These are phyloP conservation scores for Diaporthe sp. DNA, from an alignment of 2,329 filamentous ascomycete species.

Conservation along the genomic window DNA sequence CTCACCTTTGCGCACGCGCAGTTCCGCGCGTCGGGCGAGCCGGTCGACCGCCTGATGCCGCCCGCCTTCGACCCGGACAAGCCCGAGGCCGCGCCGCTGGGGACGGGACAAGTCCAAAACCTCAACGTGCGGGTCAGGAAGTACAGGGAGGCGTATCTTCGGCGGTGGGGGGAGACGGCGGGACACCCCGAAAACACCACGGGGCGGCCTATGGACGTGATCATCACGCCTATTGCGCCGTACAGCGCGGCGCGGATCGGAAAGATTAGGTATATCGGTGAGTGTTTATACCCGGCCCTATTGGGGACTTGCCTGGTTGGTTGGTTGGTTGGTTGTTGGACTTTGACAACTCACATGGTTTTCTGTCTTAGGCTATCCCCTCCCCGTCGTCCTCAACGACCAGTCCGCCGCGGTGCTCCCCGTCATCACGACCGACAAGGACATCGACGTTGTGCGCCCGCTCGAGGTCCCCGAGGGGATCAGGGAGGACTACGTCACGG, in stretches of 20 bases:
- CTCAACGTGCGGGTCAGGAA: constrained; percentile 7
- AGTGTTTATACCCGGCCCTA: background rate
- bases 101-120: background rate
- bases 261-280: constrained; percentile 11
- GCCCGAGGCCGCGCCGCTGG: background rate
- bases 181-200: background rate
- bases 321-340: background rate
- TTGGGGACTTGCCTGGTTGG: background rate
- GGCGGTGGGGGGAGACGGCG: constrained; percentile 19
- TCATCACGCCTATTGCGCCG: constrained; percentile 26
- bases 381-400: constrained; percentile 28
- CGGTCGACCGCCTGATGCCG: background rate
- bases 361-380: background rate
- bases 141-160: constrained; percentile 22
- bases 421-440: constrained; percentile 26
- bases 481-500: constrained; percentile 5
- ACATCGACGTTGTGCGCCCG: constrained; percentile 9
- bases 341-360: too few species aligned
- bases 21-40: constrained; percentile 32
- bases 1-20: constrained; percentile 20
- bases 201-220: constrained; percentile 22
- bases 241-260: constrained; percentile 19
- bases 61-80: constrained; percentile 16
- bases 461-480: background rate
- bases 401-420: constrained; percentile 7